Evolutionary conservation across 2,329 filamentous ascomycete genomes (phyloP).

Genomic region (Sporothrix pseudoabietina): DNA sequence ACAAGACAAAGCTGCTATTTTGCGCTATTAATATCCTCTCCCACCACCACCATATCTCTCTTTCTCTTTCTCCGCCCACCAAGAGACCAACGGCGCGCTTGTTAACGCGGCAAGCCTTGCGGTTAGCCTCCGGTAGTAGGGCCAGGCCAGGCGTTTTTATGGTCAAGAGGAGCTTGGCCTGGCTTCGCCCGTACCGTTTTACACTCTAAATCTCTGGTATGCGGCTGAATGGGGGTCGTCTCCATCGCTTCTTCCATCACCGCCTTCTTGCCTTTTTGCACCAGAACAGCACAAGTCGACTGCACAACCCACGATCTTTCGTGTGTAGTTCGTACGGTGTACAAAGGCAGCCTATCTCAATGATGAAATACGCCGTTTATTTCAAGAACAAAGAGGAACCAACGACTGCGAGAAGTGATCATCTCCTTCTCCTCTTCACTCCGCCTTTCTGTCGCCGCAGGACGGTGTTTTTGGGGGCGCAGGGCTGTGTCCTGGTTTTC

Average conservation of each 20-base stretch:
- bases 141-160: conserved; percentile 19
- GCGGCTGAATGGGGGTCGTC: background rate
- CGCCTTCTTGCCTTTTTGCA: background rate
- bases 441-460: conserved; percentile 16
- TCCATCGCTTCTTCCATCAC: background rate
- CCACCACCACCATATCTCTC: no score
- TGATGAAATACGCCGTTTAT: background rate
- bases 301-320: background rate
- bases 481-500: conserved; percentile 18
- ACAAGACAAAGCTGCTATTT: background rate
- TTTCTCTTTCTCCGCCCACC: background rate
- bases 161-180: conserved; percentile 14
- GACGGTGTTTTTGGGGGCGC: conserved; percentile 5
- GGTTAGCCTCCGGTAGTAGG: conserved; percentile 8
- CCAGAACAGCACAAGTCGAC: background rate
- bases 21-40: conserved; percentile 13
- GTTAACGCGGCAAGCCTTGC: background rate
- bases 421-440: background rate
- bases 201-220: conserved; percentile 3
- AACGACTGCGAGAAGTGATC: background rate
- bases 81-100: background rate
- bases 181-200: background rate
- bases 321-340: no score
- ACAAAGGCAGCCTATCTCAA: background rate
- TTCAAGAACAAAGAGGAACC: background rate